Conservation (phyloP, 2,329 filamentous ascomycete species). For the Aureobasidium sp. region DNA sequence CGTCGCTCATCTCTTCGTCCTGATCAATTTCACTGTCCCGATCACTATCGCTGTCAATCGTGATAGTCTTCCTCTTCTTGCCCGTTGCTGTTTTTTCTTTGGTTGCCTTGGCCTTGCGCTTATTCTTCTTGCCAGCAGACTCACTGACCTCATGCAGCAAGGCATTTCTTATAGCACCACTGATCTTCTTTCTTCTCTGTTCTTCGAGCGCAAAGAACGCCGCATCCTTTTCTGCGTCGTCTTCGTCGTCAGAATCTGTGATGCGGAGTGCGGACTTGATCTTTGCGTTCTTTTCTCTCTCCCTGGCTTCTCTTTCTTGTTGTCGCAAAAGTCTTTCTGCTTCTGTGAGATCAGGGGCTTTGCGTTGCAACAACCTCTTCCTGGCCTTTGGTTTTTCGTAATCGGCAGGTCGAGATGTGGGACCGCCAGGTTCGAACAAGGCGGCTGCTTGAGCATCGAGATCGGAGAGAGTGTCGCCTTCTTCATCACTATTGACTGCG, state of each 20-base stretch:
- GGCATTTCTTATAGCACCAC: constrained; percentile 42
- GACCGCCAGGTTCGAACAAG: constrained; percentile 63
- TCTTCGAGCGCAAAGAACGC: constrained; percentile 76
- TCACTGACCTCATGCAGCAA: constrained; percentile 35
- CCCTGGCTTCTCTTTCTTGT: constrained; percentile 55
- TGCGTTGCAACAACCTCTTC: constrained; percentile 43
- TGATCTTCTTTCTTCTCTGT: constrained; percentile 52
- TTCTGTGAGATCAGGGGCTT: constrained; percentile 53
- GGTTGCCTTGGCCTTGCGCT: constrained; percentile 19
- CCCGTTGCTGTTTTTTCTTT: constrained; percentile 20
- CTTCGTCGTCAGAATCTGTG: constrained; percentile 78
- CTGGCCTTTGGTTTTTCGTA: constrained; percentile 52
- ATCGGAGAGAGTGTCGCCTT: constrained; percentile 8
- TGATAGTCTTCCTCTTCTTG: constrained; percentile 17
- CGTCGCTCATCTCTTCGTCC: constrained; percentile 5
- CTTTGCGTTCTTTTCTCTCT: constrained; percentile 67
- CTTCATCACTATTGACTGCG: constrained; percentile 16
- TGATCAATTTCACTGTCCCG: neutral
- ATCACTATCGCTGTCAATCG: constrained; percentile 13
- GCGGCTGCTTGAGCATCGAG: constrained; percentile 36
- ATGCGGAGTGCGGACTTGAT: constrained; percentile 84
- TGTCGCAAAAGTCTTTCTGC: constrained; percentile 54
- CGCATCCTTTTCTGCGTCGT: constrained; percentile 64
- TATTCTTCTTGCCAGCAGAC: constrained; percentile 23
- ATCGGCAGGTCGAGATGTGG: constrained; percentile 38